These are phyloP conservation scores for Arthrobotrys sinensis DNA, from an alignment of 2,329 filamentous ascomycete species.

Conservation along the genomic window DNA sequence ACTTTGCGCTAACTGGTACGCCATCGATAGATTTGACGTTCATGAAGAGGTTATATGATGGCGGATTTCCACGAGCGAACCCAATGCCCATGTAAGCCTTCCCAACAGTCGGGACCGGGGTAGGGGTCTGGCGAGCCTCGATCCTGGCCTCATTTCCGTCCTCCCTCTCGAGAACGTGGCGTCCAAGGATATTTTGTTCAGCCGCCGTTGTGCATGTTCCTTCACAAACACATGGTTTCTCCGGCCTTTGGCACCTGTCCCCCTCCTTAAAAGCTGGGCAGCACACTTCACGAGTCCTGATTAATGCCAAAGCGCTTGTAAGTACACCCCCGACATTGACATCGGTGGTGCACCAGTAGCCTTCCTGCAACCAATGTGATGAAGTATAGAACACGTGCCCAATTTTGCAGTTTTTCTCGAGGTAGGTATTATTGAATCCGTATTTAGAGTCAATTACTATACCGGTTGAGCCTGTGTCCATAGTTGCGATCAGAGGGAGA, in stretches of 20 bases:
- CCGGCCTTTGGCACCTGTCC: slow-evolving; percentile 15
- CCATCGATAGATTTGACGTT: slow-evolving; percentile 43
- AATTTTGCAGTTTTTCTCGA: slow-evolving; percentile 29
- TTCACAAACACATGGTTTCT: slow-evolving; percentile 29
- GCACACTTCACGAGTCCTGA: slow-evolving; percentile 35
- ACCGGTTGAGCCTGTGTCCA: slow-evolving; percentile 49
- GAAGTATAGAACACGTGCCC: slow-evolving; percentile 51
- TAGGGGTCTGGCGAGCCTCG: neutral
- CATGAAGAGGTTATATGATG: slow-evolving; percentile 42
- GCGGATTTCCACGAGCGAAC: slow-evolving; percentile 35
- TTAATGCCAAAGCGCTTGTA: slow-evolving; percentile 26
- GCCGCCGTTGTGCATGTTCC: slow-evolving; percentile 19
- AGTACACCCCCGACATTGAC: slow-evolving; percentile 35
- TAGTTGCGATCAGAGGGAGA: slow-evolving; percentile 14
- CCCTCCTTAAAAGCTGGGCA: slow-evolving; percentile 30
- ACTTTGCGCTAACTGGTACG: slow-evolving; percentile 24
- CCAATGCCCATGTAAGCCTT: slow-evolving; percentile 41
- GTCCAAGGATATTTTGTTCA: neutral
- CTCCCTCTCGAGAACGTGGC: neutral
- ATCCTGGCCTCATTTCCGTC: slow-evolving; percentile 2
- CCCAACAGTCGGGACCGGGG: neutral
- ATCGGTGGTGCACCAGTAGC: slow-evolving; percentile 41
- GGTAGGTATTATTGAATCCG: slow-evolving; percentile 31
- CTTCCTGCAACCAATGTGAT: slow-evolving; percentile 50
- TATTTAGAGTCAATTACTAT: slow-evolving; percentile 42